These are phyloP conservation scores for Mollisiaceae sp. DNA, from an alignment of 2,329 filamentous ascomycete species.

Conservation along the genomic window DNA sequence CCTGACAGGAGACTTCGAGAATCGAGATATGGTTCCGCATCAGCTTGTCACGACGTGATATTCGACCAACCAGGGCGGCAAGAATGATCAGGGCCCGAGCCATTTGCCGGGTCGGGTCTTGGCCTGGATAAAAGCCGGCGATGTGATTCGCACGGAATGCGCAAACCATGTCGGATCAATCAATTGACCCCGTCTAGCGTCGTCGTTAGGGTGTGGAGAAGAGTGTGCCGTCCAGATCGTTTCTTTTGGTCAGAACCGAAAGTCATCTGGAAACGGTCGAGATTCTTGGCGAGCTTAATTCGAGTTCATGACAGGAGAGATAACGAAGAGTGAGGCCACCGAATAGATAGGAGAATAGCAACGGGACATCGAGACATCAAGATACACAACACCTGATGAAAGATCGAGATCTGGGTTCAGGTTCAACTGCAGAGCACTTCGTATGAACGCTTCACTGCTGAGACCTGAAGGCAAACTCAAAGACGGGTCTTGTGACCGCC, in stretches of 20 bases:
- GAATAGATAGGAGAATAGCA: background rate
- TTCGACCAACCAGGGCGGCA: constrained; percentile 12
- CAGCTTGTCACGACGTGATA: background rate
- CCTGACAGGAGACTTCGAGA: constrained; percentile 8
- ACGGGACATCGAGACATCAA: background rate
- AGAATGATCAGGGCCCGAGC: constrained; percentile 8
- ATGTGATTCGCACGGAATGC: background rate
- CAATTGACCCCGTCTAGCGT: constrained; percentile 10
- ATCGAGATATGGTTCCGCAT: background rate
- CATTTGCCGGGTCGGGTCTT: constrained; percentile 5
- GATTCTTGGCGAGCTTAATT: constrained; percentile 2
- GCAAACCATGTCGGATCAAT: constrained; percentile 4
- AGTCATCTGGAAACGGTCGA: background rate
- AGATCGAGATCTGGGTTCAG: background rate
- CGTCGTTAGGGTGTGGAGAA: constrained; percentile 13
- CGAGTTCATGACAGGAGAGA: background rate
- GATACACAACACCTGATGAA: background rate
- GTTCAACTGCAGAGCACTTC: background rate
- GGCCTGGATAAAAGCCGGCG: background rate
- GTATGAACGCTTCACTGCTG: no score
- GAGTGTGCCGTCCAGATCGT: background rate
- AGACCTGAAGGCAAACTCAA: background rate
- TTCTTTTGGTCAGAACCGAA: background rate
- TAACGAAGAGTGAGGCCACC: background rate
- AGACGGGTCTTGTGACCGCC: constrained; percentile 5